Evolutionary conservation across 495 filamentous ascomycete genomes (phyloP), one percentile per base, ranked within the genome.

Genomic region (Penicillium flavigenum): DNA sequence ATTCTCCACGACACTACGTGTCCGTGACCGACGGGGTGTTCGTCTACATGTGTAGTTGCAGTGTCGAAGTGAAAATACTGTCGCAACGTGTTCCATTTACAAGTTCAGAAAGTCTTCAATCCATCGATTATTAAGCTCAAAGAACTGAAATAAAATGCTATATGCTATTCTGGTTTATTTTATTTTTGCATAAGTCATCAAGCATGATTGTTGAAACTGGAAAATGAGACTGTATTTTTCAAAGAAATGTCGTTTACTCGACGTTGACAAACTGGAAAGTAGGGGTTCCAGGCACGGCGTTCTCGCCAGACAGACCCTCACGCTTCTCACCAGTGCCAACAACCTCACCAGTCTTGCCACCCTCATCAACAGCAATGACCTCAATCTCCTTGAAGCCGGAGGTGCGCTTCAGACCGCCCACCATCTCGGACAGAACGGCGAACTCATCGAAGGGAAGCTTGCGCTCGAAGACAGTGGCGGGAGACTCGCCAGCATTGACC

Each of bases 401-500:
- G 27, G 83, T 83, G 63, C 83, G 81, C 79, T 84, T 81, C 65
- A 87, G 62, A 53, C 75, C 78, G n/a, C 64, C 67, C 2, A 80
- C 58, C 76, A 86, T 85, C 63, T 87, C 80, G 59, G 74, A 62
- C 31, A 93, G 73, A 52, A 86, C 86, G 49, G 80, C 82, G 16
- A 87, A 73, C 76, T 98, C 94, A 59, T 96, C 88, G 69, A 98
- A 98, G 5, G 81, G 80, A 50, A 98, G 73, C 72, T 91, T 90
- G 52, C 92, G 76, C 20, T 91, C 83, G 63, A 97, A 87, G 42
- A 97, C 91, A 9, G 67, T 76, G 19, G 83, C 75, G 8, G 81
- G 76, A 8, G 69, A 56, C 66, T 84, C 83, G 32, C 79, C 72
- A 41, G 81, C 83, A 20, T 67, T 69, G 44, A 87, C 70, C 24